Conservation (phyloP, 2,329 filamentous ascomycete genomes). For the Zopfia rhizophila region DNA sequence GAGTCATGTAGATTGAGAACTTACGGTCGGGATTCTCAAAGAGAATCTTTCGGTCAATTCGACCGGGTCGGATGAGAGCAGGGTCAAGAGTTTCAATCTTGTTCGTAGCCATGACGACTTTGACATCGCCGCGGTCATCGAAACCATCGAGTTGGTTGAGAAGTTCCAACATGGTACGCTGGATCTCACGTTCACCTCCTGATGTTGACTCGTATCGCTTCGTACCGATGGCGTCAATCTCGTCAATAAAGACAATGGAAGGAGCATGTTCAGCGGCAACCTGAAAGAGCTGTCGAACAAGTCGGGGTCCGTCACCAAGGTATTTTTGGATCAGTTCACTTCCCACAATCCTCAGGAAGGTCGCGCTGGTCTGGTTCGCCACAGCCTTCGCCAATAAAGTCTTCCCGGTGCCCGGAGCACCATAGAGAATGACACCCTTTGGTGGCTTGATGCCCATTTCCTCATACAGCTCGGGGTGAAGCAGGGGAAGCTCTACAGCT, state of each 20-base stretch:
- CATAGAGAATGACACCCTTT: slow-evolving; percentile 99
- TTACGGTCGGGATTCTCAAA: slow-evolving; percentile 77
- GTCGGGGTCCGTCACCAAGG: slow-evolving; percentile 90
- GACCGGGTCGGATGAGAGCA: slow-evolving; percentile 92
- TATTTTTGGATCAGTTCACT: slow-evolving; percentile 99
- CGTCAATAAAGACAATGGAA: slow-evolving; percentile 98
- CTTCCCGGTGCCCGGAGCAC: slow-evolving; percentile 96
- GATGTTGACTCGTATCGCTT: slow-evolving; percentile 99
- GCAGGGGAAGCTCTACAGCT: slow-evolving; percentile 91
- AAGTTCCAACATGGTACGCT: slow-evolving; percentile 97
- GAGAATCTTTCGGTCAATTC: slow-evolving; percentile 97
- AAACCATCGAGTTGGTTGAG: slow-evolving; percentile 99
- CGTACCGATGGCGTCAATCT: slow-evolving; percentile 98
- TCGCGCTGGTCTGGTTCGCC: slow-evolving; percentile 98
- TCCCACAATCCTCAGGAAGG: slow-evolving; percentile 96
- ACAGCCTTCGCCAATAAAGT: slow-evolving; percentile 96
- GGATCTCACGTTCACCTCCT: slow-evolving; percentile 95
- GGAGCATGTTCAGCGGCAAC: slow-evolving; percentile 96
- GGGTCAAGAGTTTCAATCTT: slow-evolving; percentile 99
- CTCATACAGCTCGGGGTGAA: slow-evolving; percentile 97
- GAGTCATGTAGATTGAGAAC: slow-evolving; percentile 34
- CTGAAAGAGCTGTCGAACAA: slow-evolving; percentile 96
- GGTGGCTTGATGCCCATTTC: slow-evolving; percentile 99
- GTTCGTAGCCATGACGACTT: slow-evolving; percentile 99
- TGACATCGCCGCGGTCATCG: slow-evolving; percentile 97